phyloP scores from a whole-genome alignment of 169 alveolate genomes.

The Babesia ovata region DNA sequence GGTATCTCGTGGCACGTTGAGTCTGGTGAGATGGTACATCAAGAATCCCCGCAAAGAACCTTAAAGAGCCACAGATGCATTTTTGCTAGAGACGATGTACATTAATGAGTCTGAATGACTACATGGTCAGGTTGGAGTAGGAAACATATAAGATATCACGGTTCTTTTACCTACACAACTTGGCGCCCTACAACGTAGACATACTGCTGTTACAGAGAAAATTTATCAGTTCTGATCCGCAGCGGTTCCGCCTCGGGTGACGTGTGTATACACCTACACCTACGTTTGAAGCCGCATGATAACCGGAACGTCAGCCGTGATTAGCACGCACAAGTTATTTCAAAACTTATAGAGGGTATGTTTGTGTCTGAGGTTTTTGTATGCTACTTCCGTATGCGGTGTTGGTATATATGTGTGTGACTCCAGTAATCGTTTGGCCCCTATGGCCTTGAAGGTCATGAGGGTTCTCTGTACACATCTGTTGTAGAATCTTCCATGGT shows the following conservation, averaged over 20 bases:
- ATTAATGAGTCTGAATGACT: slow-evolving; percentile 22
- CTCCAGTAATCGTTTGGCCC: neutral
- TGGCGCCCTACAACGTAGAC: neutral
- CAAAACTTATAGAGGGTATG: slow-evolving; percentile 6
- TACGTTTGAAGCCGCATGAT: neutral
- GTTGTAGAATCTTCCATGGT: neutral
- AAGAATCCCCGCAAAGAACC: slow-evolving; percentile 32
- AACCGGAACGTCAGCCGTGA: neutral
- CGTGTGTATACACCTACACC: slow-evolving; percentile 12
- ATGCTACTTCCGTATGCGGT: neutral
- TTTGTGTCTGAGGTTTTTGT: neutral
- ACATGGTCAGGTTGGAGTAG: slow-evolving; percentile 10
- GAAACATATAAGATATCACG: slow-evolving; percentile 2
- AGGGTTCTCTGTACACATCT: neutral
- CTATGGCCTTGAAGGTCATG: neutral
- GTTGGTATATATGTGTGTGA: neutral
- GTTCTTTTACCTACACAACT: neutral
- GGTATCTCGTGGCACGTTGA: slow-evolving; percentile 39
- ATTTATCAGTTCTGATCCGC: neutral
- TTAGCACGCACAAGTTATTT: neutral
- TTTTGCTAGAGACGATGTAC: slow-evolving; percentile 17
- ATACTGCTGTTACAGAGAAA: neutral
- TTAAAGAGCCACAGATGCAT: slow-evolving; percentile 34
- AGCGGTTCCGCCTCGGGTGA: neutral
- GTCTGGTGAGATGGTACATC: slow-evolving; percentile 26